phyloP scores from a whole-genome alignment of 2,329 filamentous ascomycete species.

The Trichoderma semiorbis region DNA sequence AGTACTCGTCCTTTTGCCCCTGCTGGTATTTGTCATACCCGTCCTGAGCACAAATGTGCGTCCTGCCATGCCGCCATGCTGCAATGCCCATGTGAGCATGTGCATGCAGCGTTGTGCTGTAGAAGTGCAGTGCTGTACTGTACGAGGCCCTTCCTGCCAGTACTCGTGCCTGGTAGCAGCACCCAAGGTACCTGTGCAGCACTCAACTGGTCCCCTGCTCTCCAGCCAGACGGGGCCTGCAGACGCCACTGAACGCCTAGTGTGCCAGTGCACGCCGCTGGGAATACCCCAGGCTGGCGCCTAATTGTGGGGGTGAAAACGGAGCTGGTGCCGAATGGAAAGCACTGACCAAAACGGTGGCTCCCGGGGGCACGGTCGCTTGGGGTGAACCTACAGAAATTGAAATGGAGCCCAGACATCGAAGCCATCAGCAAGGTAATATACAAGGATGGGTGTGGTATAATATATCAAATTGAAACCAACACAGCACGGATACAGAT shows the following conservation, averaged over 20 bases:
- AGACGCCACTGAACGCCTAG: slow-evolving; percentile 1
- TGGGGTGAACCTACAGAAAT: neutral
- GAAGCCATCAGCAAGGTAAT: neutral
- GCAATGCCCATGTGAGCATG: neutral
- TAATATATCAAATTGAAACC: neutral
- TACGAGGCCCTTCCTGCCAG: neutral
- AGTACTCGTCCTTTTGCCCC: neutral
- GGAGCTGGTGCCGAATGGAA: neutral
- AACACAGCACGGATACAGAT: neutral
- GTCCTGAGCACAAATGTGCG: neutral
- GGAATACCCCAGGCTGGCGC: slow-evolving; percentile 13
- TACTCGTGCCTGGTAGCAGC: neutral
- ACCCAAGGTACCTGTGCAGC: neutral
- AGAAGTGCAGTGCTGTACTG: neutral
- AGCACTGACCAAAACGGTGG: neutral
- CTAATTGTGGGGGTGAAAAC: slow-evolving; percentile 9
- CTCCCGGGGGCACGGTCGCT: neutral
- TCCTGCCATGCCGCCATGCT: neutral
- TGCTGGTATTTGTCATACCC: neutral
- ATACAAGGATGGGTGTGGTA: neutral
- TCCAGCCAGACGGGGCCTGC: neutral
- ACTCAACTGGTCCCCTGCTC: neutral
- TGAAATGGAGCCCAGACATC: neutral
- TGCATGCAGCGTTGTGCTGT: neutral
- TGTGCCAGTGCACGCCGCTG: slow-evolving; percentile 3